Base-by-base conservation (phyloP, 352 stramenopile species). In the Phytophthora sp. region DNA sequence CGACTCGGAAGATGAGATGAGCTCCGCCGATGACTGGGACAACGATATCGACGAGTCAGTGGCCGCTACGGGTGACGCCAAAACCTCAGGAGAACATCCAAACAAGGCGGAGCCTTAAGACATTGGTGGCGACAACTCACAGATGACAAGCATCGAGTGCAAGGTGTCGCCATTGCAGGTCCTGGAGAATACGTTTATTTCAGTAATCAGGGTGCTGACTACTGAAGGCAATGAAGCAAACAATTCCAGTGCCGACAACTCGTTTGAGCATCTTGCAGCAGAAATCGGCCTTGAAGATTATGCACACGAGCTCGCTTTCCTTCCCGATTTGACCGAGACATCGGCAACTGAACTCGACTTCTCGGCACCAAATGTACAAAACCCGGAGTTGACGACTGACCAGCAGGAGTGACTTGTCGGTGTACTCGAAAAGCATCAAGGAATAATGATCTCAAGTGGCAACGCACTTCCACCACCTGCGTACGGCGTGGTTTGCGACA, bases 401-500 rank as follows among this genome's bases (percentile, higher is more conserved):
- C 17, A 27, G 38, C 38, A 44, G 26, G 18, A 27, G 8, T 13
- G 9, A 11, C 13, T 26, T 10, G 26, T 27, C 38, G 11, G 18
- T 6, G 26, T 37, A 15, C 24, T 51, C 4, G 37, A 38, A 5
- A 21, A 24, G 7, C 45, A 42, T 11, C 28, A 52, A 11, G 3
- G 11, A 3, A 53, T 53, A n/a, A 53, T 53, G 45, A 53, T 53
- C 6, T 42, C 45, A 18, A 42, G 45, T 20, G 45, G 45, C 3
- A 54, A 54, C n/a, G 45, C 45, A 2, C 30, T 54, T 4, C 30
- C 45, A 11, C 45, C 45, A 21, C 45, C 45, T 18, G 45, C 45
- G 4, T 54, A 54, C 15, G 44, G 44, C 5, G 44, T 53, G 5
- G 44, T 53, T 8, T 53, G 28, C 27, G 44, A 53, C 20, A 53